Conservation (phyloP, 805 yeast species). For the Pichia cabralensis region DNA sequence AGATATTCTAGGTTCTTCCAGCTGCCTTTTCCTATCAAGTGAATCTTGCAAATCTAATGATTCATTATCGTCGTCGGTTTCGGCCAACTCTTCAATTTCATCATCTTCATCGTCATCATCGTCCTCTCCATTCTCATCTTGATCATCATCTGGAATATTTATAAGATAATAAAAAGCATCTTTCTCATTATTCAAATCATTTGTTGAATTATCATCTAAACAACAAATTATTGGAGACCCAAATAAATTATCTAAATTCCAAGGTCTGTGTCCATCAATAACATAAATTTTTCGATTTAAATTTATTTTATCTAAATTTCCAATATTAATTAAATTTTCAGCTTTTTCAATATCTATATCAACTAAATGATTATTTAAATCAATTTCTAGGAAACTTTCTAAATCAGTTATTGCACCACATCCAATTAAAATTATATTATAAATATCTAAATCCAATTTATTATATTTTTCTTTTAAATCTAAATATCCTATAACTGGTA, state of each 20-base stretch:
- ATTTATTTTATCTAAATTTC: slow-evolving; percentile 13
- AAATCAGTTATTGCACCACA: slow-evolving; percentile 91
- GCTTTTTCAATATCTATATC: not conserved
- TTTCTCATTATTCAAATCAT: slow-evolving; percentile 44
- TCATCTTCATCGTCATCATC: slow-evolving; percentile 27
- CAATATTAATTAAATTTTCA: not conserved
- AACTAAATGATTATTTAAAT: slow-evolving; percentile 38
- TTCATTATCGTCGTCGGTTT: slow-evolving; percentile 17
- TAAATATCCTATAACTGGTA: slow-evolving; percentile 87
- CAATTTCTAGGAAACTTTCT: slow-evolving; percentile 60
- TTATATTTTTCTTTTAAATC: slow-evolving; percentile 59
- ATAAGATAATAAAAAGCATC: slow-evolving; percentile 51
- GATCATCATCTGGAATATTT: slow-evolving; percentile 28
- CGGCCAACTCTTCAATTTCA: slow-evolving; percentile 23
- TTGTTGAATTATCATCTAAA: slow-evolving; percentile 80
- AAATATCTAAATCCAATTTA: slow-evolving; percentile 62
- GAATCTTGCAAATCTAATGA: slow-evolving; percentile 14
- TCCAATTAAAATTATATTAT: slow-evolving; percentile 72
- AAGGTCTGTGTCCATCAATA: slow-evolving; percentile 89
- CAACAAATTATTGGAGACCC: slow-evolving; percentile 73
- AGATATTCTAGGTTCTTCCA: slow-evolving; percentile 13
- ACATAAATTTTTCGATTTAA: slow-evolving; percentile 60
- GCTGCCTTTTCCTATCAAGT: slow-evolving; percentile 30
- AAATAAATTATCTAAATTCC: slow-evolving; percentile 90
- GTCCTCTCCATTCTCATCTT: slow-evolving; percentile 27